phyloP scores from a whole-genome alignment of 306 rosid genomes.

The Styphnolobium japonicum region DNA sequence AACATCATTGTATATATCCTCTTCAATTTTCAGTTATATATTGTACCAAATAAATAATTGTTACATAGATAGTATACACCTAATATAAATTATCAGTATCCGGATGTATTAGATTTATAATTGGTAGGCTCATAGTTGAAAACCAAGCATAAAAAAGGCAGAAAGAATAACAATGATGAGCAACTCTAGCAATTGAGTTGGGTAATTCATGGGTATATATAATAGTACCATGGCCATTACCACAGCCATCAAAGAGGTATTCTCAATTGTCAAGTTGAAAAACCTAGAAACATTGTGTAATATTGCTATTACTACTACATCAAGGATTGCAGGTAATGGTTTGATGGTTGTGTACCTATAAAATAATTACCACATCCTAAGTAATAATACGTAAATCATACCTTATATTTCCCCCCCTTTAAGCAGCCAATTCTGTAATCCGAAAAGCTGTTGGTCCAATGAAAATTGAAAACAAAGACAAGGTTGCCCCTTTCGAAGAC shows the following conservation, averaged over 20 bases:
- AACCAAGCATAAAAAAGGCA: too few species aligned
- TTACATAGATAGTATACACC: too few species aligned
- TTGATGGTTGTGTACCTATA: not conserved
- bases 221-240: too few species aligned
- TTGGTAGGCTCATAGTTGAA: too few species aligned
- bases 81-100: too few species aligned
- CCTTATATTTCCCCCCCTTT: constrained; percentile 90
- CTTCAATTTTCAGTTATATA: too few species aligned
- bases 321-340: not conserved
- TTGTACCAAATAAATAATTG: too few species aligned
- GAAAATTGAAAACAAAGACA: constrained; percentile 92
- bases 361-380: not conserved
- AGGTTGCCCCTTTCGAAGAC: constrained; percentile 85
- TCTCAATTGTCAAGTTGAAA: not conserved
- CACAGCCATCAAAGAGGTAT: not conserved
- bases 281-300: not conserved
- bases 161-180: too few species aligned
- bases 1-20: too few species aligned
- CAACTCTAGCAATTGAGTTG: too few species aligned
- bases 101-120: too few species aligned
- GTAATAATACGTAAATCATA: constrained; percentile 29
- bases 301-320: not conserved
- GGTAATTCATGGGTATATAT: too few species aligned
- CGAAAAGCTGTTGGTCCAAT: constrained; percentile 81
- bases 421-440: constrained; percentile 85